phyloP scores from a whole-genome alignment of 768 basidiomycete genomes.

The Serendipita sp. region DNA sequence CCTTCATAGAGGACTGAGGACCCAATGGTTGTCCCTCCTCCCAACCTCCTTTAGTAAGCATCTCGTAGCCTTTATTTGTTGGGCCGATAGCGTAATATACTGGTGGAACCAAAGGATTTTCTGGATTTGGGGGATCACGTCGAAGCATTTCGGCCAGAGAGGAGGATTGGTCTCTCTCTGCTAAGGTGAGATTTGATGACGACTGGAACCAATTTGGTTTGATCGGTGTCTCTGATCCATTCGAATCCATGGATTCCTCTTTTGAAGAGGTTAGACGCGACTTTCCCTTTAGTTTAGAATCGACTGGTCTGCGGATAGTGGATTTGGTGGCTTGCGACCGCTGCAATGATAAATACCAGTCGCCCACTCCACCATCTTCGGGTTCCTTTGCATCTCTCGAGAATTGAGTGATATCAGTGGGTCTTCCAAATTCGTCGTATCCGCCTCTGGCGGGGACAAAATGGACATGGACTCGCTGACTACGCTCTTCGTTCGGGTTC shows the following conservation, averaged over 20 bases:
- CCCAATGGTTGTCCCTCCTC: slow-evolving; percentile 4
- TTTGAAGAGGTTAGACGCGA: background rate
- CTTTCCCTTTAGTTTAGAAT: background rate
- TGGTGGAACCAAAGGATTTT: background rate
- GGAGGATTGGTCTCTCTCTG: background rate
- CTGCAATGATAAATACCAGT: background rate
- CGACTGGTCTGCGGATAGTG: background rate
- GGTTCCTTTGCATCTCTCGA: background rate
- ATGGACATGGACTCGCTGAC: background rate
- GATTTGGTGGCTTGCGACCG: background rate
- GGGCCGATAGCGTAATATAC: background rate
- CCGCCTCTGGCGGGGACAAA: background rate
- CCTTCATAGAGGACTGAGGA: background rate
- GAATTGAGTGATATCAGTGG: background rate
- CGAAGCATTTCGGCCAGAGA: slow-evolving; percentile 2
- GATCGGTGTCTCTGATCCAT: background rate
- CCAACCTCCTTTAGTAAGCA: slow-evolving; percentile 1
- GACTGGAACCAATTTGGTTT: background rate
- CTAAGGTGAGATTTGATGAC: background rate
- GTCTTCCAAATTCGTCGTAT: background rate
- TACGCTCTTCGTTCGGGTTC: too few species aligned
- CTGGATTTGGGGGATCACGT: background rate
- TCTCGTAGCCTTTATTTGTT: background rate
- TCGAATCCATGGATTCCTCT: too few species aligned
- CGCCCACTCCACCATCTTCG: background rate